phyloP scores from a whole-genome alignment of 805 yeast genomes.

The Cyberlindnera galapagoensis region DNA sequence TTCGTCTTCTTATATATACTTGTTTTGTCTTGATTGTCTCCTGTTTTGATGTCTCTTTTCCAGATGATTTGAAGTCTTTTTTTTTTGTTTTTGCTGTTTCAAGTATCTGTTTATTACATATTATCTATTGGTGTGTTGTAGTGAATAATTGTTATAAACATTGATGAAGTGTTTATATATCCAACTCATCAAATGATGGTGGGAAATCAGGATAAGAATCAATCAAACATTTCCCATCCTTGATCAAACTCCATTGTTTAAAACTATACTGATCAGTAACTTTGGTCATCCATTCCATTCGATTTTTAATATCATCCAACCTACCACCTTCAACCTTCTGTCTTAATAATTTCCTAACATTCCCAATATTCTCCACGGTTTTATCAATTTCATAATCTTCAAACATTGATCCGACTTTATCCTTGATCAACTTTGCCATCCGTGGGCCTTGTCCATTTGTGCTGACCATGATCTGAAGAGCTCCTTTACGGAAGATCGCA shows the following conservation, averaged over 20 bases:
- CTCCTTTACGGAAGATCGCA: conserved; percentile 64
- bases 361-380: conserved; percentile 57
- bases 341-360: conserved; percentile 45
- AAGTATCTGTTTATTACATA: no score
- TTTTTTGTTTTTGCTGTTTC: no score
- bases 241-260: conserved; percentile 50
- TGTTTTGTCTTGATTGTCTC: conserved; percentile 3
- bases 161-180: no score
- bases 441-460: conserved; percentile 82
- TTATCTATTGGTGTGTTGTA: neutral
- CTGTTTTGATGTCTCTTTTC: no score
- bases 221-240: conserved; percentile 18
- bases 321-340: conserved; percentile 39
- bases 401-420: conserved; percentile 40
- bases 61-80: no score
- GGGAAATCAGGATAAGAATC: conserved; percentile 45
- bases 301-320: conserved; percentile 39
- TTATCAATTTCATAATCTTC: conserved; percentile 37
- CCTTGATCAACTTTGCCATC: conserved; percentile 56
- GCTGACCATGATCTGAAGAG: conserved; percentile 72
- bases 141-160: neutral
- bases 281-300: conserved; percentile 68
- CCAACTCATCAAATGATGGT: conserved; percentile 23
- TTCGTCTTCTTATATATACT: conserved; percentile 1
- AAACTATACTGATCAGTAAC: conserved; percentile 56